These are phyloP conservation scores for Coemansia sp. DNA, from an alignment of 192 early-diverging fungal species.

Conservation along the genomic window DNA sequence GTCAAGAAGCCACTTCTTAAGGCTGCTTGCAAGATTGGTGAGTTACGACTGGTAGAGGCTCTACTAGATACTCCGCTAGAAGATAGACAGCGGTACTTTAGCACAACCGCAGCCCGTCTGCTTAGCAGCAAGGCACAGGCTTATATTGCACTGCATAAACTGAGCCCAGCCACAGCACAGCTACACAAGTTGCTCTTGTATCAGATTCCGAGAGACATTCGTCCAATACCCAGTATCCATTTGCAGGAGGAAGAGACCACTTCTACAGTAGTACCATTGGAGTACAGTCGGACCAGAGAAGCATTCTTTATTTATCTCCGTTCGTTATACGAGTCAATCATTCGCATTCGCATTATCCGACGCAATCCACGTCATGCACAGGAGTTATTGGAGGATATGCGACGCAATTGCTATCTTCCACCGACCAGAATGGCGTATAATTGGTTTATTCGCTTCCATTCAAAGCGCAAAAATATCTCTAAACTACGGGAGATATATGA, in stretches of 20 bases:
- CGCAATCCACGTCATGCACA: conserved; percentile 18
- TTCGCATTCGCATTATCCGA: conserved; percentile 28
- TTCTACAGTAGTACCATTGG: conserved; percentile 21
- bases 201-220: conserved; percentile 34
- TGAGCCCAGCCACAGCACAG: conserved; percentile 14
- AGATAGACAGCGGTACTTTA: background rate
- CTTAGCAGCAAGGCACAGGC: conserved; percentile 23
- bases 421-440: conserved; percentile 32
- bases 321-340: conserved; percentile 44
- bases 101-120: conserved; percentile 27
- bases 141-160: conserved; percentile 19
- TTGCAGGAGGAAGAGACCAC: background rate
- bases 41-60: conserved; percentile 18
- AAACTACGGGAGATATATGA: conserved; percentile 37
- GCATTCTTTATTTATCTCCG: conserved; percentile 47
- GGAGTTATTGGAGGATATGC: conserved; percentile 42
- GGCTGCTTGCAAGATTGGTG: conserved; percentile 13
- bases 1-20: conserved; percentile 33
- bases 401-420: conserved; percentile 47
- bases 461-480: conserved; percentile 47
- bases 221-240: conserved; percentile 13
- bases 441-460: conserved; percentile 45
- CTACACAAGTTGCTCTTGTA: conserved; percentile 27
- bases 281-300: conserved; percentile 27
- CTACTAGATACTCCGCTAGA: conserved; percentile 20